These are phyloP conservation scores for Spathaspora sp. DNA, from an alignment of 805 yeast genomes.

Conservation along the genomic window DNA sequence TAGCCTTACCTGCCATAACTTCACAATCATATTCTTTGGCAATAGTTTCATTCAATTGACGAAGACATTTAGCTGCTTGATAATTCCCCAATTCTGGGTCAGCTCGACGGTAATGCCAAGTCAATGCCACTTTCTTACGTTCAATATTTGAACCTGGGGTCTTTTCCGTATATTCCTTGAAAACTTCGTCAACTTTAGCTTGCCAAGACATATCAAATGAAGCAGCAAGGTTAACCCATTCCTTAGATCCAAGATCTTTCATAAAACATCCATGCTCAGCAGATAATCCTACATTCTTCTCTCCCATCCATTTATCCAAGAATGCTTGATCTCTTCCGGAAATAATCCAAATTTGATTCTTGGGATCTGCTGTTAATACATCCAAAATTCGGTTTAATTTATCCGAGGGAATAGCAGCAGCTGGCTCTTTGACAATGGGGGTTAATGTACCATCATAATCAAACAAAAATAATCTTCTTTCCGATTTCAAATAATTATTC, in stretches of 20 bases:
- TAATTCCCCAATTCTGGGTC: constrained; percentile 91
- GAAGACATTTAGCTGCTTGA: constrained; percentile 68
- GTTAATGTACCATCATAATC: constrained; percentile 98
- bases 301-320: constrained; percentile 84
- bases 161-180: constrained; percentile 71
- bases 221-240: constrained; percentile 85
- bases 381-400: constrained; percentile 58
- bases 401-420: constrained; percentile 94
- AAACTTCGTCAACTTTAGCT: constrained; percentile 68
- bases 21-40: constrained; percentile 75
- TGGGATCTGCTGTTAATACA: constrained; percentile 65
- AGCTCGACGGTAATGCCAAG: constrained; percentile 96
- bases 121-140: constrained; percentile 85
- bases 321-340: constrained; percentile 93
- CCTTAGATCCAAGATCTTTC: constrained; percentile 58
- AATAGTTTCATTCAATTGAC: constrained; percentile 58
- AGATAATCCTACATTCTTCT: constrained; percentile 69
- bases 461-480: constrained; percentile 76
- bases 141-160: constrained; percentile 91
- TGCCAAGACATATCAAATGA: constrained; percentile 94
- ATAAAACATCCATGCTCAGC: constrained; percentile 98
- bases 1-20: constrained; percentile 96
- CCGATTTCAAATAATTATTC: constrained; percentile 55
- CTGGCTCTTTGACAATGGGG: constrained; percentile 94
- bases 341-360: constrained; percentile 89